Percentiles rank a stretch among this genome's conserved stretches.
Conservation (phyloP, 176 grass and related monocot species). For the Carex parvula region DNA sequence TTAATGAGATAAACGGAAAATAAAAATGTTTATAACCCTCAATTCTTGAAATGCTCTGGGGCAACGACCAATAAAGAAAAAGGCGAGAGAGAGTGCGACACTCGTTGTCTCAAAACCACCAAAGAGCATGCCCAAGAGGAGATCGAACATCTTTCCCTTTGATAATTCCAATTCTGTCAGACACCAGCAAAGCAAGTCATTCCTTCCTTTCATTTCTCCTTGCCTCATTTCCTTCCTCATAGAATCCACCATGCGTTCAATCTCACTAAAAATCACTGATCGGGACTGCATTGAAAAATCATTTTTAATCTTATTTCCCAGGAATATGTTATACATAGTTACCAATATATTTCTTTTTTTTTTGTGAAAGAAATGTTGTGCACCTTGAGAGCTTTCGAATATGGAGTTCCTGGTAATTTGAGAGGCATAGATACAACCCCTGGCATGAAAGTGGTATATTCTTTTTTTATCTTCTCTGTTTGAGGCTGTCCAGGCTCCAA, state of each 20-base stretch:
- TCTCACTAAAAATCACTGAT: constrained; percentile 20
- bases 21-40: constrained; percentile 11
- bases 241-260: constrained; percentile 15
- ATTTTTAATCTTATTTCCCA: neutral
- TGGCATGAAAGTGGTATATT: constrained; percentile 35
- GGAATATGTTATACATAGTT: neutral
- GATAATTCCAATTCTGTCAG: constrained; percentile 23
- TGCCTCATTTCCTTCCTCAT: neutral
- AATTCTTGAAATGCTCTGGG: constrained; percentile 31
- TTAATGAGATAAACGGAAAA: neutral
- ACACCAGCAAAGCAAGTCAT: constrained; percentile 31
- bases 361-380: neutral
- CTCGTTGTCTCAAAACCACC: constrained; percentile 36
- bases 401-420: constrained; percentile 35
- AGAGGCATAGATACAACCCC: constrained; percentile 34
- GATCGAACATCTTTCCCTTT: constrained; percentile 33
- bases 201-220: neutral
- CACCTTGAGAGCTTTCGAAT: constrained; percentile 37
- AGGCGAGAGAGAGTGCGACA: constrained; percentile 19
- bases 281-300: constrained; percentile 23
- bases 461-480: constrained; percentile 28
- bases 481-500: constrained; percentile 24
- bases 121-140: constrained; percentile 40
- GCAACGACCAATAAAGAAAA: constrained; percentile 31
- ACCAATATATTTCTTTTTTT: neutral